Evolutionary conservation across 495 filamentous ascomycete species (phyloP).

Genomic region (Aspergillus diversus): DNA sequence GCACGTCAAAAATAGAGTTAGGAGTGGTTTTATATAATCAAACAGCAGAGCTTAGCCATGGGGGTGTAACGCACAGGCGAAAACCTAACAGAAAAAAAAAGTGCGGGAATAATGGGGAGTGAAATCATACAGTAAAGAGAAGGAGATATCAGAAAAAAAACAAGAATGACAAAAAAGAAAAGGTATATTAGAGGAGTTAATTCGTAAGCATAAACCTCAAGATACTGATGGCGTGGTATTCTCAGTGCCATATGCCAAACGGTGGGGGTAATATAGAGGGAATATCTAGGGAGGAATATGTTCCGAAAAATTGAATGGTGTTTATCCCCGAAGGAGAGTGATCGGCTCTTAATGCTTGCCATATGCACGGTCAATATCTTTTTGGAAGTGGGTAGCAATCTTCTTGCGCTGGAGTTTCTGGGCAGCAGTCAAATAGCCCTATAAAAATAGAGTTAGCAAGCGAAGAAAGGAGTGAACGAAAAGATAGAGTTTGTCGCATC

Average conservation of each 20-base stretch:
- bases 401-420: constrained; percentile 62
- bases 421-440: constrained; percentile 59
- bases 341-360: constrained; percentile 44
- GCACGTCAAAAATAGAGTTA: neutral
- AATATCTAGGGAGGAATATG: neutral
- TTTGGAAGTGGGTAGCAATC: constrained; percentile 49
- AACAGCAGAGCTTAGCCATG: constrained; percentile 1
- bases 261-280: neutral
- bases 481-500: neutral
- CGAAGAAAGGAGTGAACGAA: neutral
- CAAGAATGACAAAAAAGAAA: neutral
- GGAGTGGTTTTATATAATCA: constrained; percentile 9
- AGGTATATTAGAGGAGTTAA: constrained; percentile 13
- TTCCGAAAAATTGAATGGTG: neutral
- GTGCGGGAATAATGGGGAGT: neutral
- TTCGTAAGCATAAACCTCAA: neutral
- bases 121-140: constrained; percentile 2
- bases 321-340: no score
- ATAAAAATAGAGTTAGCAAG: constrained; percentile 23
- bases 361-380: constrained; percentile 54
- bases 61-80: neutral
- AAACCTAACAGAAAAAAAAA: neutral
- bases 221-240: neutral
- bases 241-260: neutral
- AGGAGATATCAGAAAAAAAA: neutral